Evolutionary conservation across 2,329 filamentous ascomycete genomes (phyloP), one percentile per base, ranked within the genome.

Genomic region (Fusarium papillatum): DNA sequence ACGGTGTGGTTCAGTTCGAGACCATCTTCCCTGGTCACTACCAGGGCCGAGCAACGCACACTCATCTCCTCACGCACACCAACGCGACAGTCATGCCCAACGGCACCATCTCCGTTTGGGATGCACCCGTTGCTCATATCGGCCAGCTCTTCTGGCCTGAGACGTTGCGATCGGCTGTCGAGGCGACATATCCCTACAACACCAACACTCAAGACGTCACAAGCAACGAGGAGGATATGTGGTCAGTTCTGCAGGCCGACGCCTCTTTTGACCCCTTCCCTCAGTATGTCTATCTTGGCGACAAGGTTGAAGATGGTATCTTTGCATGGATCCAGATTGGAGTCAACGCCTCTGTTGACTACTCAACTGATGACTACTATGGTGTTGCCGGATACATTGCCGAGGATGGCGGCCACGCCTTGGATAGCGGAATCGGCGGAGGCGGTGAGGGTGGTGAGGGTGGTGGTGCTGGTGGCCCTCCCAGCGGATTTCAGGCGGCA

Each of bases 131-230:
- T 59, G 86, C 88, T 3, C 90, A 93, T 81, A 87, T 92, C 38
- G 91, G 91, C n/a, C 91, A 93, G 81, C 70, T 93, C 90, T 85
- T 90, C 91, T 80, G 90, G 92, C 81, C 87, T 91, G 78, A 91
- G 77, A 84, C 85, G 71, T 86, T 92, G 36, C 85, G 90, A 70
- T 73, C 80, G 19, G 76, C 83, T 24, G 88, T 91, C 59, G 87
- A 90, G 68, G 79, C 78, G 26, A 83, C 82, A 0, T 71, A 79
- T 1, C 89, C 90, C 1, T 88, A 88, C 80, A 80, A 71, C 29
- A 80, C 79, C 68, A 88, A 88, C 80, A 84, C 80, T 1, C 83
- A 86, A 73, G 70, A 74, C 0, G 43, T 87, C 34, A 90, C 86
- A 17, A 82, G 79, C 61, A 91, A 92, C 77, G 82, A 83, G 14